These are phyloP conservation scores for Xylaria arbuscula DNA, from an alignment of 2,329 filamentous ascomycete species.

Conservation along the genomic window DNA sequence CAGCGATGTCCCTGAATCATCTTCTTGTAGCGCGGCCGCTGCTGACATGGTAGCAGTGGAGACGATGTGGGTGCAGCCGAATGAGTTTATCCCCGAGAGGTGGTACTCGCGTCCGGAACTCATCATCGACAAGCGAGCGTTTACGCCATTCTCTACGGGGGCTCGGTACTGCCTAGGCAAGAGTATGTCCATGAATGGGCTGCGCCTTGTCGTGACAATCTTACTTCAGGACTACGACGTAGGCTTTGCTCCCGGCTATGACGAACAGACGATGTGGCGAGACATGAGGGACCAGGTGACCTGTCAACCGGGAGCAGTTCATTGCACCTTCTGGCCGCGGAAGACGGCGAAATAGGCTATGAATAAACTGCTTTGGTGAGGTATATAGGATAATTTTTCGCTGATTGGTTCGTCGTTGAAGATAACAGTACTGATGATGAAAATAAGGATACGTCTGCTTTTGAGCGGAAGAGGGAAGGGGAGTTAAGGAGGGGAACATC, in stretches of 20 bases:
- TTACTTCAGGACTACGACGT: conserved; percentile 37
- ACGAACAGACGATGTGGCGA: conserved; percentile 38
- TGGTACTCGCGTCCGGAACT: conserved; percentile 42
- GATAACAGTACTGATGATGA: too few species aligned
- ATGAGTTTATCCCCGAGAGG: conserved; percentile 41
- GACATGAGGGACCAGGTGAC: conserved; percentile 42
- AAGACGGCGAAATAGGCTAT: conserved; percentile 6
- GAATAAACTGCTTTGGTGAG: background rate
- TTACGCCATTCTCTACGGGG: conserved; percentile 38
- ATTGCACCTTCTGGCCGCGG: conserved; percentile 35
- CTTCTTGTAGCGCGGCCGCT: background rate
- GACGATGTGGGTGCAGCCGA: conserved; percentile 34
- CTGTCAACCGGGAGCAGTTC: conserved; percentile 36
- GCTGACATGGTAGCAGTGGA: conserved; percentile 35
- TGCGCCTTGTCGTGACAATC: conserved; percentile 35
- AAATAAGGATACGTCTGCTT: background rate
- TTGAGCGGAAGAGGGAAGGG: background rate
- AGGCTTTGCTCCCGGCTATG: conserved; percentile 37
- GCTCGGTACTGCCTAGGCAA: conserved; percentile 39
- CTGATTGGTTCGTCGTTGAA: too few species aligned
- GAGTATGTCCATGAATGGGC: conserved; percentile 30
- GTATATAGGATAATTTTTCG: too few species aligned
- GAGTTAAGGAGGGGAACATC: background rate
- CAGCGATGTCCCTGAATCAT: background rate
- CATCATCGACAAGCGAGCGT: conserved; percentile 38